Percentiles rank a stretch among this genome's conserved stretches.
These are phyloP conservation scores for Ramaria rubella DNA, from an alignment of 768 basidiomycete genomes.

Conservation along the genomic window DNA sequence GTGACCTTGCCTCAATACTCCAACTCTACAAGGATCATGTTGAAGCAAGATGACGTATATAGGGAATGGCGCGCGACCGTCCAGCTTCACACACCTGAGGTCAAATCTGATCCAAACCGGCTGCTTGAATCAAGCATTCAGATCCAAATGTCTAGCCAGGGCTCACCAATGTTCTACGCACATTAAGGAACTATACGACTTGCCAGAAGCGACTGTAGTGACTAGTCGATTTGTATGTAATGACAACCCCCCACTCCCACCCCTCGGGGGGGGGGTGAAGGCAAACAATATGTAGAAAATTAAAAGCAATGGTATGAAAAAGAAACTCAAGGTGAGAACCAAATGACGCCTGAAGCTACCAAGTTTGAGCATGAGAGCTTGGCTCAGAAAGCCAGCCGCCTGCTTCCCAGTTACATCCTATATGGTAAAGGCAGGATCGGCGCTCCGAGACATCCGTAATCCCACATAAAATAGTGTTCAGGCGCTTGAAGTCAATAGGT, in stretches of 20 bases:
- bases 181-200: too few species aligned
- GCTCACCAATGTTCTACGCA: not conserved
- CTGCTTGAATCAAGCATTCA: not conserved
- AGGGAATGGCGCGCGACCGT: constrained; percentile 6
- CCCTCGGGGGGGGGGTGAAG: not conserved
- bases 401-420: constrained; percentile 51
- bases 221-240: too few species aligned
- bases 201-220: not conserved
- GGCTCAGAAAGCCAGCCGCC: constrained; percentile 49
- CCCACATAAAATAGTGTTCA: constrained; percentile 52
- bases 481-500: constrained; percentile 71
- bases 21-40: constrained; percentile 44
- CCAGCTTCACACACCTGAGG: constrained; percentile 11
- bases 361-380: not conserved
- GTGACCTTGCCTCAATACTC: constrained; percentile 35
- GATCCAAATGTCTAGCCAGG: not conserved
- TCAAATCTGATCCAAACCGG: constrained; percentile 4
- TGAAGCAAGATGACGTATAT: constrained; percentile 16
- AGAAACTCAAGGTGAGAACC: not conserved
- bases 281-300: not conserved
- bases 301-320: not conserved
- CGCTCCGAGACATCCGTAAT: constrained; percentile 49
- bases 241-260: too few species aligned
- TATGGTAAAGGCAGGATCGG: constrained; percentile 42
- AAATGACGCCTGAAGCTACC: too few species aligned